Evolutionary conservation across 139 green algal genomes (phyloP), one percentile per base, ranked within the genome.

Genomic region (Ulvella scutata): DNA sequence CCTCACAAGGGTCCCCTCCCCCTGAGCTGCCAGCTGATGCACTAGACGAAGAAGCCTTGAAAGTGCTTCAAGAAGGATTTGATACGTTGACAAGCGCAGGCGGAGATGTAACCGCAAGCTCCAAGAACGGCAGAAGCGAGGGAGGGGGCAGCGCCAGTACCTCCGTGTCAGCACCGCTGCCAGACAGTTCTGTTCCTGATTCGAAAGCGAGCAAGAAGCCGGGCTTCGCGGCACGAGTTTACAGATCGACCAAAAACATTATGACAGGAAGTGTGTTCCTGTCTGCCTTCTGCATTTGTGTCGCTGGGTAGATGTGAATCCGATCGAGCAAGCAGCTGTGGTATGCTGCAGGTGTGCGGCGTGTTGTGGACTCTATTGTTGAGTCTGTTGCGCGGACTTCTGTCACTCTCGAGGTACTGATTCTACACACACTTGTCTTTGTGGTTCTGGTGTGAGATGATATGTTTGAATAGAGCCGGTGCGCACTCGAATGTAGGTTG

Each of bases 321-420:
- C n/a, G n/a, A n/a, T n/a, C n/a, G n/a, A n/a, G n/a, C n/a, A n/a
- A n/a, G n/a, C n/a, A n/a, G n/a, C n/a, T n/a, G n/a, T n/a, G n/a
- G n/a, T n/a, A n/a, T n/a, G n/a, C n/a, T 67, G 20, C 51, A 67
- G 51, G 51, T 67, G 51, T 67, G 51, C 31, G 33, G 51, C 31
- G 51, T n/a, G 51, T 67, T n/a, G 33, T 67, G 51, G 51, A 67
- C 51, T 67, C 51, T n/a, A 67, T 67, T 67, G 51, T 26, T 13
- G 51, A 67, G 33, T 31, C 51, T 13, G 51, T 67, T 0, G 31
- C 51, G 51, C n/a, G 51, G 20, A 67, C 51, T 26, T 36, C 31
- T 67, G 51, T 67, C 51, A 67, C 51, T 31, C 51, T 67, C 13
- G 51, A 67, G 51, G 51, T 67, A 29, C 51, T n/a, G n/a, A 67